Percentiles rank a stretch among this genome's conserved stretches.
Conservation (phyloP, 257 asterid species). For the Cruciata laevipes region DNA sequence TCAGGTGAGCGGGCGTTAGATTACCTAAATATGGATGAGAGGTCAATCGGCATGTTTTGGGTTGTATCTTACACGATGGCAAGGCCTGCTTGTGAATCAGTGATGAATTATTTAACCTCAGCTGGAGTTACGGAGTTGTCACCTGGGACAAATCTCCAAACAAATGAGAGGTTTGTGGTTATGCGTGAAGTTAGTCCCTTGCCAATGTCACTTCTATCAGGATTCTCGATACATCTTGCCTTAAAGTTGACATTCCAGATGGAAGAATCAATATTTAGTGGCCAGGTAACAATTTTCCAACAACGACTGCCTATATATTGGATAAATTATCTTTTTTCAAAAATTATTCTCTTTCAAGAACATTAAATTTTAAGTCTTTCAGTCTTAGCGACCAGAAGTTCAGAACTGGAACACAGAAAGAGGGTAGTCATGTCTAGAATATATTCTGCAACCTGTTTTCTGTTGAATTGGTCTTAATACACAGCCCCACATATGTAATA, state of each 20-base stretch:
- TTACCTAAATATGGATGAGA: conserved; percentile 96
- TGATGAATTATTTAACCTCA: conserved; percentile 82
- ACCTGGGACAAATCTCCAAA: conserved; percentile 69
- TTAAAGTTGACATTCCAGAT: conserved; percentile 70
- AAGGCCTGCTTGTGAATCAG: conserved; percentile 90
- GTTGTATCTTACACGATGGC: conserved; percentile 99
- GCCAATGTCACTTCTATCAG: conserved; percentile 79
- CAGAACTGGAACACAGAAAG: neutral
- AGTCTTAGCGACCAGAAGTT: neutral
- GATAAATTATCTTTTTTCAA: neutral
- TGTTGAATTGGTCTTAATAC: neutral
- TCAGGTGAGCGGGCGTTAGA: conserved; percentile 89
- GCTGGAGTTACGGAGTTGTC: conserved; percentile 77
- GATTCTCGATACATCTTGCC: conserved; percentile 83
- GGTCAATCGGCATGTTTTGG: conserved; percentile 99
- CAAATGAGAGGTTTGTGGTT: conserved; percentile 77
- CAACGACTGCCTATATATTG: neutral
- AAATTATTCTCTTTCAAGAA: neutral
- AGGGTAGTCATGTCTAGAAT: neutral
- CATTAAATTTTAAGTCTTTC: neutral
- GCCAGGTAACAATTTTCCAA: conserved; percentile 54
- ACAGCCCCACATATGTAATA: neutral
- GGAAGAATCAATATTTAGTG: conserved; percentile 92
- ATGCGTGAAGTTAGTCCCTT: conserved; percentile 95
- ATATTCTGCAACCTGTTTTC: neutral